A percentile compares a stretch with the other conserved stretches of the same genome.
Evolutionary conservation across 2,329 filamentous ascomycete species (phyloP).

Genomic region (Colletotrichum chrysophilum): DNA sequence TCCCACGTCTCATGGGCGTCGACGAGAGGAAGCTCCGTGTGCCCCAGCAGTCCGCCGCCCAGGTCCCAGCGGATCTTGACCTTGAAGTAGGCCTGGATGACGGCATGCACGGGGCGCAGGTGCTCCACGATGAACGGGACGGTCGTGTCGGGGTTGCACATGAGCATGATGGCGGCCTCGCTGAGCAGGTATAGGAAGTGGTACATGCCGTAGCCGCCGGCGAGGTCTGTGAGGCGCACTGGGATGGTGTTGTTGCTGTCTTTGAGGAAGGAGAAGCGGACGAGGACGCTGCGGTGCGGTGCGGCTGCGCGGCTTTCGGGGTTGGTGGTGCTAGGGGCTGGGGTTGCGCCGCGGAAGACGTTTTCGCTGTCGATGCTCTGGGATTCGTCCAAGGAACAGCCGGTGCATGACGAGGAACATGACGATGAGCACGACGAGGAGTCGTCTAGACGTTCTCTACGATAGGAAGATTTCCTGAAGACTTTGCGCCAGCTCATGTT

Average conservation of each 20-base stretch:
- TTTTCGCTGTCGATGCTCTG: neutral
- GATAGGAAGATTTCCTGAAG: neutral
- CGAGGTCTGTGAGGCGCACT: neutral
- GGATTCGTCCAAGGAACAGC: neutral
- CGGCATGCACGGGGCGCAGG: neutral
- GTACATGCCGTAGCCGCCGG: neutral
- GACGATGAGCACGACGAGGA: neutral
- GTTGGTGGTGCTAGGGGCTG: fast-evolving
- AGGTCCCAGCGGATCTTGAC: neutral
- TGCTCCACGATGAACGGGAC: neutral
- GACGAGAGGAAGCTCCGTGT: neutral
- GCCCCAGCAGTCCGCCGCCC: neutral
- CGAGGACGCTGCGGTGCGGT: neutral
- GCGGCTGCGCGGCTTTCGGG: neutral
- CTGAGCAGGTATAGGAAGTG: neutral
- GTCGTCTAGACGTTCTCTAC: neutral
- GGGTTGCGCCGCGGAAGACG: neutral
- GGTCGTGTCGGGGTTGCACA: neutral
- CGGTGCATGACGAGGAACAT: neutral
- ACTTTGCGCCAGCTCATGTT: neutral
- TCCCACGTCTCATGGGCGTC: neutral
- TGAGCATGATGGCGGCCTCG: neutral
- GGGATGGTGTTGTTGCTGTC: neutral
- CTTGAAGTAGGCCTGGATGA: neutral
- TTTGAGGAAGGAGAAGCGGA: neutral